Base-by-base conservation (phyloP, 768 basidiomycete species). In the Gloeopeniophorella convolvens region DNA sequence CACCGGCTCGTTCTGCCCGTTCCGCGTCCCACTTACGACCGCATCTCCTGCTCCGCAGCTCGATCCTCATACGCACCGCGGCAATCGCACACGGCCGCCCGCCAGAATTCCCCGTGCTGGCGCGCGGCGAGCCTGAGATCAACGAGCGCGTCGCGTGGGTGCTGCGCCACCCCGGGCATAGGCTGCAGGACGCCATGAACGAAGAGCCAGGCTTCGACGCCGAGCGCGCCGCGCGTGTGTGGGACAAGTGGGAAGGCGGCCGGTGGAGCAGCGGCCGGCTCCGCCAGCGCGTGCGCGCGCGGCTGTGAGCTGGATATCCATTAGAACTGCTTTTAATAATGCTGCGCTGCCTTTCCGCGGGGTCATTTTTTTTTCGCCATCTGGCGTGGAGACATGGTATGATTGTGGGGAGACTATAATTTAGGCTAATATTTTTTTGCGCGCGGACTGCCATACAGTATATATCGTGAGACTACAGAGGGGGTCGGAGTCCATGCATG, bases 1-100 rank as follows among this genome's bases (percentile, higher is more conserved):
- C 30, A 21, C 37, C 33, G 5, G 27, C 41, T 39, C 15, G 45
- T 31, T 39, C 12, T 12, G n/a, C 16, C 5, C 46, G 5, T 21
- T 4, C 10, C 37, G 16, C 5, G 9, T 9, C 24, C 1, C 23
- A 28, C n/a, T 30, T 26, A n/a, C 36, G 32, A 35, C 15, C 23
- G 31, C 3, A 7, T 21, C 23, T 20, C 35, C 37, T 34, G 30
- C 51, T 13, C 31, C 34, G 28, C 54, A 80, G 78, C 9, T 66
- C 72, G 1, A 79, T 82, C 42, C 66, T 82, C 18, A 75, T 82
- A 44, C 66, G 66, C 21, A 69, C 69, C 4, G 79, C 81, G 0
- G 61, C 60, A 10, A 63, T 76, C 15, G 81, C 78, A 3, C 81
- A 79, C 48, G 71, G 61, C 2, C 69, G 65, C 2, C 21, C 56